phyloP scores from a whole-genome alignment of 345 rosid genomes.

The Passiflora organensis region DNA sequence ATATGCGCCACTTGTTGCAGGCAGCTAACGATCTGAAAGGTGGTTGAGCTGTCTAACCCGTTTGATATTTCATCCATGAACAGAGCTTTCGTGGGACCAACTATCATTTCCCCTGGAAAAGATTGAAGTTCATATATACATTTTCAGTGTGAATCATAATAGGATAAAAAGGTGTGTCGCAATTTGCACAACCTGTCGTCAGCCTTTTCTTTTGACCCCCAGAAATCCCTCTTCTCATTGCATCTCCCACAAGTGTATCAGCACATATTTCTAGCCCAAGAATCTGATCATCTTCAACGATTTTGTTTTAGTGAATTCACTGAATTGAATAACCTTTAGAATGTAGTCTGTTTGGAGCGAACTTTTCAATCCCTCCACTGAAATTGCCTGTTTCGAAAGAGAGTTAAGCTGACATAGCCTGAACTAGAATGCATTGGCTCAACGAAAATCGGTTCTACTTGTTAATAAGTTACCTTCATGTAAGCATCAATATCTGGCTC shows the following conservation, averaged over 20 bases:
- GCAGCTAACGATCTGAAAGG: slow-evolving; percentile 12
- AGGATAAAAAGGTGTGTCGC: background rate
- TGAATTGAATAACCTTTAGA: background rate
- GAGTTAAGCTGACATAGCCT: background rate
- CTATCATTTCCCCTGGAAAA: slow-evolving; percentile 5
- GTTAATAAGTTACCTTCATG: slow-evolving; percentile 14
- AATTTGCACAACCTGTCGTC: slow-evolving; percentile 7
- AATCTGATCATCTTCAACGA: background rate
- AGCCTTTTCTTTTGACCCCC: slow-evolving; percentile 13
- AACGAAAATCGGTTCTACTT: too few relatives aligned
- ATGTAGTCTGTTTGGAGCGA: slow-evolving; percentile 9
- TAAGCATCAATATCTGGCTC: slow-evolving; percentile 1
- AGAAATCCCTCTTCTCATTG: slow-evolving; percentile 8
- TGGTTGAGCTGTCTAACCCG: slow-evolving; percentile 11
- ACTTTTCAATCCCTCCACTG: background rate
- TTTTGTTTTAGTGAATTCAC: too few relatives aligned
- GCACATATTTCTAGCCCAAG: slow-evolving; percentile 2
- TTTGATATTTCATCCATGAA: slow-evolving; percentile 15
- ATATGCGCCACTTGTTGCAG: slow-evolving; percentile 10
- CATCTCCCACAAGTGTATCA: slow-evolving; percentile 1
- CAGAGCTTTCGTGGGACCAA: slow-evolving; percentile 9
- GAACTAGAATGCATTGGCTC: background rate
- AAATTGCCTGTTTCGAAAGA: background rate
- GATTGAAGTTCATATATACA: background rate
- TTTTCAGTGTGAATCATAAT: background rate